These are phyloP conservation scores for Domatiomyces globalis DNA, from an alignment of 2,329 filamentous ascomycete genomes.

Conservation along the genomic window DNA sequence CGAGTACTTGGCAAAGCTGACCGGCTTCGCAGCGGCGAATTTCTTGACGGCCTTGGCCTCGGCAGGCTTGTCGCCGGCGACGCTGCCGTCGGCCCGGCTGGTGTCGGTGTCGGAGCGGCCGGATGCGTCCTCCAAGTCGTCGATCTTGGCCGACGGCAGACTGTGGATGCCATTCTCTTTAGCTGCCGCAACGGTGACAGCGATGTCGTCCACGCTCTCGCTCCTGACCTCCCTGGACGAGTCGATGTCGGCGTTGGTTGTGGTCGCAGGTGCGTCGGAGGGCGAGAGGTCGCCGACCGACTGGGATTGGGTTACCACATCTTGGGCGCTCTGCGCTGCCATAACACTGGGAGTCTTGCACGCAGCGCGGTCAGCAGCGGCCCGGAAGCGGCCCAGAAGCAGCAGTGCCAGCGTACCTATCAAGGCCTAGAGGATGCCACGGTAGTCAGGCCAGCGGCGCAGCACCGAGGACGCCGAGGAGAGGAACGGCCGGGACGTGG, in stretches of 20 bases:
- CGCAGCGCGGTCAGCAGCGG: conserved; percentile 9
- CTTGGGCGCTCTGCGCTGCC: conserved; percentile 55
- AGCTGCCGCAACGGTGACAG: conserved; percentile 19
- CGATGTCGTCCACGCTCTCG: conserved; percentile 22
- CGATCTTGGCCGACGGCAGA: conserved; percentile 18
- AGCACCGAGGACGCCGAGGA: background rate
- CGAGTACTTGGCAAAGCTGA: conserved; percentile 53
- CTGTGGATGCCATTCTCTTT: conserved; percentile 27
- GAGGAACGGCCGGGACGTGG: background rate
- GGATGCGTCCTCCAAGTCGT: conserved; percentile 28
- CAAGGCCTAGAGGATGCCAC: conserved; percentile 13
- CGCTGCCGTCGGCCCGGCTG: conserved; percentile 39
- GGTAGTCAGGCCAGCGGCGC: conserved; percentile 7
- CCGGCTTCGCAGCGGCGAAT: conserved; percentile 48
- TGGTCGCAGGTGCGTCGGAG: conserved; percentile 52
- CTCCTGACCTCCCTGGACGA: background rate
- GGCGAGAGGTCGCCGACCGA: conserved; percentile 50
- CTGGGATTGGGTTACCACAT: conserved; percentile 59
- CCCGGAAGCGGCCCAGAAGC: background rate
- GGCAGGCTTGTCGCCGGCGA: conserved; percentile 27
- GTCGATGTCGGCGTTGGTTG: conserved; percentile 37
- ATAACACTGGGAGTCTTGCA: conserved; percentile 50
- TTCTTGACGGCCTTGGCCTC: conserved; percentile 42
- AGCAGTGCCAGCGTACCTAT: conserved; percentile 7
- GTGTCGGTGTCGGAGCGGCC: conserved; percentile 51